Conservation (phyloP, 208 protist species). For the Leishmania braziliensis region DNA sequence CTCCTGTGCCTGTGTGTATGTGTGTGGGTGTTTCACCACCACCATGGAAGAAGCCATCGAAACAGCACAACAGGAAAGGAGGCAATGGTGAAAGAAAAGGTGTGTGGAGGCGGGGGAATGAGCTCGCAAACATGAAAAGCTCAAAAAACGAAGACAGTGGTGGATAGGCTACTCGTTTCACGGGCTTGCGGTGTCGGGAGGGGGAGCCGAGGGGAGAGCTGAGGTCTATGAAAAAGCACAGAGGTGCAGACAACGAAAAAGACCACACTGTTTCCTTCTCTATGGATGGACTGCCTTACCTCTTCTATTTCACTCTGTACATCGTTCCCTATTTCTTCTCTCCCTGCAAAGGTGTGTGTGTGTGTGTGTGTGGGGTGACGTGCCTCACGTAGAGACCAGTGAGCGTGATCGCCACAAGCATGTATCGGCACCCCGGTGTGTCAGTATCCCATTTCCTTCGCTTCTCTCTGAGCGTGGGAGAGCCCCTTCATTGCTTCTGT, state of each 20-base stretch:
- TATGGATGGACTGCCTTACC: no score
- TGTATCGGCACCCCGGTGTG: neutral
- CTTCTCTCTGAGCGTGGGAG: neutral
- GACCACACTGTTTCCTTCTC: neutral
- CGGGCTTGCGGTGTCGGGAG: neutral
- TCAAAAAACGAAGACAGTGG: neutral
- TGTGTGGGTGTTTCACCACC: neutral
- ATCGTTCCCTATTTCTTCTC: no score
- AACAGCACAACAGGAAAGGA: neutral
- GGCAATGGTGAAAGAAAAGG: neutral
- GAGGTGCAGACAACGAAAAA: neutral
- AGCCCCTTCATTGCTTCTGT: neutral
- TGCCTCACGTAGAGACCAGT: no score
- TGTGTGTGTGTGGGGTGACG: no score
- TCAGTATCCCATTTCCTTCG: neutral
- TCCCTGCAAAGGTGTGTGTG: no score
- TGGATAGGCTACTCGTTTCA: neutral
- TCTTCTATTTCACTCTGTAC: no score
- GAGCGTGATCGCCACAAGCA: neutral
- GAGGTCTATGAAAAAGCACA: neutral
- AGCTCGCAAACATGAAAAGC: neutral
- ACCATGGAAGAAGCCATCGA: neutral
- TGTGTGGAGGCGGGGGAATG: neutral
- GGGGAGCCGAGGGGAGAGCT: neutral
- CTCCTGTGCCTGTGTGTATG: neutral